Evolutionary conservation across 805 yeast genomes (phyloP).

Genomic region (Suhomyces sp.): DNA sequence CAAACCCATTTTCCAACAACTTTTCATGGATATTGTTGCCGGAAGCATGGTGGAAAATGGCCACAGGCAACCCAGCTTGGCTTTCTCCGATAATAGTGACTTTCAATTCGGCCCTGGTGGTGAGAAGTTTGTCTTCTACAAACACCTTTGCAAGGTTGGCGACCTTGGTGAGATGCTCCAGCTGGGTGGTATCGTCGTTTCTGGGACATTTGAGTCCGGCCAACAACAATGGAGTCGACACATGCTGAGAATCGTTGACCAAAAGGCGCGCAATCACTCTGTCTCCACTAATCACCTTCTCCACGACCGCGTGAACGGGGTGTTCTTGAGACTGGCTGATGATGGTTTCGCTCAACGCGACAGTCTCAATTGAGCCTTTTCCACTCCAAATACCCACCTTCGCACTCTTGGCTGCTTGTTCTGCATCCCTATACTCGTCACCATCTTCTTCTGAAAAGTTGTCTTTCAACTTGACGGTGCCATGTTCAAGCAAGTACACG

Average conservation of each 20-base stretch:
- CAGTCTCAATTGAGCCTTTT: constrained; percentile 14
- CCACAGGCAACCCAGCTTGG: constrained; percentile 60
- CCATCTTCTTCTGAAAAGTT: constrained; percentile 39
- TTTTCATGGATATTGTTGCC: constrained; percentile 69
- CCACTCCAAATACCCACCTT: constrained; percentile 57
- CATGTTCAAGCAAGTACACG: constrained; percentile 53
- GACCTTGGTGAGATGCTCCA: constrained; percentile 48
- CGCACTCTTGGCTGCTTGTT: constrained; percentile 50
- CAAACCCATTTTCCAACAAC: constrained; percentile 66
- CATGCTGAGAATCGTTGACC: constrained; percentile 49
- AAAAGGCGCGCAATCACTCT: constrained; percentile 61
- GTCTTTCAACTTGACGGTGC: constrained; percentile 61
- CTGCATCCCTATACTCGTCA: constrained; percentile 41
- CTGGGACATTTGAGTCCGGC: constrained; percentile 78
- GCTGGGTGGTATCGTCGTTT: constrained; percentile 46
- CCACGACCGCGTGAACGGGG: constrained; percentile 62
- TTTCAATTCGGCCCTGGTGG: constrained; percentile 51
- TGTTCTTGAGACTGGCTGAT: constrained; percentile 30
- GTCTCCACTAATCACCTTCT: constrained; percentile 77
- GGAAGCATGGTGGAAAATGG: constrained; percentile 63
- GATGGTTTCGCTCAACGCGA: constrained; percentile 29
- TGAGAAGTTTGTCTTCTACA: constrained; percentile 62
- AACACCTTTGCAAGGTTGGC: constrained; percentile 65
- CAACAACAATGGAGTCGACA: constrained; percentile 55
- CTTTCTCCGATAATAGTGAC: constrained; percentile 59